phyloP scores from a whole-genome alignment of 306 rosid species.

The Ceratonia siliqua region DNA sequence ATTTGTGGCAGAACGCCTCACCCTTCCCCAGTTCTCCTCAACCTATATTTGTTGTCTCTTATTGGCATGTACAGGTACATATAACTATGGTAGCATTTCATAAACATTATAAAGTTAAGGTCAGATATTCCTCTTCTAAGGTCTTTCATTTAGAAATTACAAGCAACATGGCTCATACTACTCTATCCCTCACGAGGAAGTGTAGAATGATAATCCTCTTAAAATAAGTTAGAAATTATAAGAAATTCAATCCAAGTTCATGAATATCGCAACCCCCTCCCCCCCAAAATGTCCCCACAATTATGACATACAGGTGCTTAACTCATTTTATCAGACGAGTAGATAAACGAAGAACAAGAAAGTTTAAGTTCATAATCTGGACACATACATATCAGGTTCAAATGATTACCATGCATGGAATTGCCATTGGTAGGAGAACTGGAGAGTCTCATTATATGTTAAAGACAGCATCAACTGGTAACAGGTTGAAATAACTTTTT shows the following conservation, averaged over 20 bases:
- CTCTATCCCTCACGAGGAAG: not conserved
- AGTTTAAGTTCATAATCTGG: not conserved
- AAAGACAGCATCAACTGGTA: slow-evolving; percentile 44
- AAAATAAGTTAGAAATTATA: not conserved
- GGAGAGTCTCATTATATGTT: not conserved
- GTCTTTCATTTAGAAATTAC: not conserved
- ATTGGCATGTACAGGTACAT: not conserved
- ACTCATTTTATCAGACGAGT: not conserved
- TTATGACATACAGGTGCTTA: not conserved
- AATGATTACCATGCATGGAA: slow-evolving; percentile 42
- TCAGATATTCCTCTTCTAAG: not conserved
- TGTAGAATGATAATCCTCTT: not conserved
- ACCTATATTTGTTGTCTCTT: not conserved
- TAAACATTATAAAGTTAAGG: not conserved
- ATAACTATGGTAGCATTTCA: not conserved
- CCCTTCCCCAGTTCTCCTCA: not conserved
- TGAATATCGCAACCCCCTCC: not conserved
- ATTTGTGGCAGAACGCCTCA: not conserved
- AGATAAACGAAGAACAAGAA: not conserved
- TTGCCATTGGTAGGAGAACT: slow-evolving; percentile 32
- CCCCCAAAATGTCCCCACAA: not conserved
- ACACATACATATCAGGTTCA: not conserved
- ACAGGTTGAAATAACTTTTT: slow-evolving; percentile 72
- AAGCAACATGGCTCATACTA: not conserved
- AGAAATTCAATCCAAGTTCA: not conserved